Percentiles rank a stretch among this genome's conserved stretches.
These are phyloP conservation scores for Saccharomyces eubayanus DNA, from an alignment of 805 yeast species.

Conservation along the genomic window DNA sequence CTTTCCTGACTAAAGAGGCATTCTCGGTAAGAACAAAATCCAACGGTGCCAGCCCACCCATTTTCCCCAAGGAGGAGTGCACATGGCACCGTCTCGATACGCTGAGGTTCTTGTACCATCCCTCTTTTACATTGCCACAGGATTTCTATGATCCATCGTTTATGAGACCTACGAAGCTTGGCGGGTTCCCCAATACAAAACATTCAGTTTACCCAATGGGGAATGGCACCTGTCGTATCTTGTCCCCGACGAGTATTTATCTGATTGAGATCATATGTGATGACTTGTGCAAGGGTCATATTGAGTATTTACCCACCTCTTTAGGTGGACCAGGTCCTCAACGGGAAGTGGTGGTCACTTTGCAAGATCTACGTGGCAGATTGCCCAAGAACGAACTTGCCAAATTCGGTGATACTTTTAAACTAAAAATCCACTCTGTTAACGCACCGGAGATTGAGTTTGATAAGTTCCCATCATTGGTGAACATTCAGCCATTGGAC, in stretches of 20 bases:
- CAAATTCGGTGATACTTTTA: slow-evolving; percentile 26
- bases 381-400: slow-evolving; percentile 25
- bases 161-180: slow-evolving; percentile 30
- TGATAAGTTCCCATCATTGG: slow-evolving; percentile 36
- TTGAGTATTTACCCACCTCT: slow-evolving; percentile 51
- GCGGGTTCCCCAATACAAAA: slow-evolving; percentile 15
- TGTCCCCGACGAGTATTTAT: slow-evolving; percentile 60
- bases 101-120: slow-evolving; percentile 71
- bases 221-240: slow-evolving; percentile 37
- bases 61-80: slow-evolving; percentile 57
- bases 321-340: slow-evolving; percentile 59
- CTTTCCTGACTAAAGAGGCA: slow-evolving; percentile 67
- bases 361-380: slow-evolving; percentile 36
- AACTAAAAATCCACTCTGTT: slow-evolving; percentile 47
- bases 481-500: slow-evolving; percentile 13
- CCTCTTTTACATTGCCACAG: slow-evolving; percentile 61
- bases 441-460: slow-evolving; percentile 53
- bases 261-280: slow-evolving; percentile 62
- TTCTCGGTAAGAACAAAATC: slow-evolving; percentile 45
- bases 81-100: slow-evolving; percentile 83
- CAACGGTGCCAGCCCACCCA: slow-evolving; percentile 40
- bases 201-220: slow-evolving; percentile 43
- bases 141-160: slow-evolving; percentile 46
- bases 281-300: slow-evolving; percentile 42
- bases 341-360: slow-evolving; percentile 40